These are phyloP conservation scores for Lachnellula occidentalis DNA, from an alignment of 2,329 filamentous ascomycete genomes.

Conservation along the genomic window DNA sequence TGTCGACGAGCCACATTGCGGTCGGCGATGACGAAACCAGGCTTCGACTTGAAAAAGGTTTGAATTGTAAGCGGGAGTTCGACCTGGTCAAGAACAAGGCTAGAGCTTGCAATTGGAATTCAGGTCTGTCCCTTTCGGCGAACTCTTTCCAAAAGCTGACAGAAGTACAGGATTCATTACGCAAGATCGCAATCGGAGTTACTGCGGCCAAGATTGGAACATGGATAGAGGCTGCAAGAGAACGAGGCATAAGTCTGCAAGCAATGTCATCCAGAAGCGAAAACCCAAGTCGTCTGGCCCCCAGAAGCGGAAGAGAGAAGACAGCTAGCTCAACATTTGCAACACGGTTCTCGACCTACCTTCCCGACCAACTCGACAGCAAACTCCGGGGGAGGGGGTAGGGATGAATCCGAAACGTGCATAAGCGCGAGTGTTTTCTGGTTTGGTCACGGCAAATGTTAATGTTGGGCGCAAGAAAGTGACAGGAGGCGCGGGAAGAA, in stretches of 20 bases:
- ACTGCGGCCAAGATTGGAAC: constrained; percentile 2
- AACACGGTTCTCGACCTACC: too few relatives aligned
- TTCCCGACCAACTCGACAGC: too few relatives aligned
- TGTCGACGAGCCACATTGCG: neutral
- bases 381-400: too few relatives aligned
- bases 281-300: neutral
- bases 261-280: neutral
- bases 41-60: neutral
- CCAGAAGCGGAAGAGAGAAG: neutral
- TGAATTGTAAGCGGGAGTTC: constrained; percentile 9
- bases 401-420: too few relatives aligned
- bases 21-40: constrained; percentile 2
- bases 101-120: constrained; percentile 8
- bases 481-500: too few relatives aligned
- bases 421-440: too few relatives aligned
- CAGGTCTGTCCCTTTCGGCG: neutral
- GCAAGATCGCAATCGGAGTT: too few relatives aligned
- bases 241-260: constrained; percentile 1
- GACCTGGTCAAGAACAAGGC: constrained; percentile 2
- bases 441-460: too few relatives aligned
- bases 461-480: too few relatives aligned
- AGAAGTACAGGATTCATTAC: neutral
- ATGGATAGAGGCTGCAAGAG: constrained; percentile 1
- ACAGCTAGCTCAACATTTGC: neutral
- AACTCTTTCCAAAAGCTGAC: neutral